These are phyloP conservation scores for Cercospora sojina DNA, from an alignment of 2,329 filamentous ascomycete genomes.

Conservation along the genomic window DNA sequence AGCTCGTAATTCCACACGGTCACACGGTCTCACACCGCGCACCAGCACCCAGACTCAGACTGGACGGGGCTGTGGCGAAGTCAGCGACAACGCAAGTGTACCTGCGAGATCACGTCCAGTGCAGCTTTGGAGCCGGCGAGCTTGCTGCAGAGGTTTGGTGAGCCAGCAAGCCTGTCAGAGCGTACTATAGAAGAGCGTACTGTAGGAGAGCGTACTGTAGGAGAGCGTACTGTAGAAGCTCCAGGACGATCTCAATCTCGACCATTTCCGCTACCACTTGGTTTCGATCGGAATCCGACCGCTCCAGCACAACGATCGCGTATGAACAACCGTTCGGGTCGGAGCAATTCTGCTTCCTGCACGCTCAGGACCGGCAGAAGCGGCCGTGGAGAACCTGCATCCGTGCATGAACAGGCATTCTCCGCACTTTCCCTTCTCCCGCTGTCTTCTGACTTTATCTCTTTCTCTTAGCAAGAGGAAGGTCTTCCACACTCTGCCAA, in stretches of 20 bases:
- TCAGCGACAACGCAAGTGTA: not conserved
- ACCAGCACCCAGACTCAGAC: not conserved
- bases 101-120: not conserved
- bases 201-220: no score
- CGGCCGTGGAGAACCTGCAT: not conserved
- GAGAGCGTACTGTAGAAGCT: not conserved
- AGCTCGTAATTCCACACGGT: not conserved
- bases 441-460: constrained; percentile 10
- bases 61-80: not conserved
- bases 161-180: not conserved
- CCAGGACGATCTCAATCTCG: not conserved
- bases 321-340: not conserved
- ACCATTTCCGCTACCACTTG: not conserved
- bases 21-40: no score
- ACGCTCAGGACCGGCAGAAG: not conserved
- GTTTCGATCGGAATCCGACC: not conserved
- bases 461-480: constrained; percentile 8
- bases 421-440: constrained; percentile 16
- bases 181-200: no score
- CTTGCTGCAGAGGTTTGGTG: not conserved
- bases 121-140: not conserved
- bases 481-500: not conserved
- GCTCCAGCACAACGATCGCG: not conserved
- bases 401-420: constrained; percentile 17
- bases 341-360: not conserved